Evolutionary conservation across 768 basidiomycete species (phyloP).

Genomic region (Amanita muscaria): DNA sequence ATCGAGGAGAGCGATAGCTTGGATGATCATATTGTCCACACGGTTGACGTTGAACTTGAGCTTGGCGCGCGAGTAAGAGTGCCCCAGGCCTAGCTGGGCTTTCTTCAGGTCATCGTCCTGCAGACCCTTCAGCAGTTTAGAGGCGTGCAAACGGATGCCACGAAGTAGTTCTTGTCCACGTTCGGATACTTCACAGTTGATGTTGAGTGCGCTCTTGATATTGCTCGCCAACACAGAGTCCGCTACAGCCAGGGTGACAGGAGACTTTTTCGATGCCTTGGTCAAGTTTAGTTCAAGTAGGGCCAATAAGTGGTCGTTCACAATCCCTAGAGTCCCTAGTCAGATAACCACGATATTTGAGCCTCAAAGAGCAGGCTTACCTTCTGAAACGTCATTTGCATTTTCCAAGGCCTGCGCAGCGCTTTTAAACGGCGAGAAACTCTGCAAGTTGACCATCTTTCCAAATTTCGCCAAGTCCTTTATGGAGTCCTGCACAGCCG

Average conservation of each 20-base stretch:
- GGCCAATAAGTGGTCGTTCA: constrained; percentile 77
- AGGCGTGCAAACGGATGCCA: constrained; percentile 85
- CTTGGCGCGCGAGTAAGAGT: constrained; percentile 95
- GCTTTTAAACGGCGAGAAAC: constrained; percentile 90
- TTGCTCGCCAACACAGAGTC: constrained; percentile 68
- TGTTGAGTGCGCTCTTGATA: constrained; percentile 63
- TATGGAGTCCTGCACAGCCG: constrained; percentile 78
- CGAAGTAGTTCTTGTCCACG: constrained; percentile 79
- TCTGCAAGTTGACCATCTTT: constrained; percentile 85
- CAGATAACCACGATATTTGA: neutral
- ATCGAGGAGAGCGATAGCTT: constrained; percentile 95
- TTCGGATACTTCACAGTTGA: constrained; percentile 78
- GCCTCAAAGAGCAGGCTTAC: constrained; percentile 27
- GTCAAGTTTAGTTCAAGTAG: constrained; percentile 84
- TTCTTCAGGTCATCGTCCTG: constrained; percentile 82
- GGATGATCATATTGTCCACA: constrained; percentile 99
- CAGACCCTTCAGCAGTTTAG: constrained; percentile 83
- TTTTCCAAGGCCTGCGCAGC: constrained; percentile 94
- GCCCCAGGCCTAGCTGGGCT: constrained; percentile 93
- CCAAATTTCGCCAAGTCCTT: constrained; percentile 80
- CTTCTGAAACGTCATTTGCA: constrained; percentile 92
- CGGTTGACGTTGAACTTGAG: constrained; percentile 97
- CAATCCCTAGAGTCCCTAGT: constrained; percentile 44
- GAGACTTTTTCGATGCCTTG: constrained; percentile 61
- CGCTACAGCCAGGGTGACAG: constrained; percentile 69